Percentiles rank a stretch among this genome's conserved stretches.
Evolutionary conservation across 2,329 filamentous ascomycete genomes (phyloP).

Genomic region (Blumeria hordei): DNA sequence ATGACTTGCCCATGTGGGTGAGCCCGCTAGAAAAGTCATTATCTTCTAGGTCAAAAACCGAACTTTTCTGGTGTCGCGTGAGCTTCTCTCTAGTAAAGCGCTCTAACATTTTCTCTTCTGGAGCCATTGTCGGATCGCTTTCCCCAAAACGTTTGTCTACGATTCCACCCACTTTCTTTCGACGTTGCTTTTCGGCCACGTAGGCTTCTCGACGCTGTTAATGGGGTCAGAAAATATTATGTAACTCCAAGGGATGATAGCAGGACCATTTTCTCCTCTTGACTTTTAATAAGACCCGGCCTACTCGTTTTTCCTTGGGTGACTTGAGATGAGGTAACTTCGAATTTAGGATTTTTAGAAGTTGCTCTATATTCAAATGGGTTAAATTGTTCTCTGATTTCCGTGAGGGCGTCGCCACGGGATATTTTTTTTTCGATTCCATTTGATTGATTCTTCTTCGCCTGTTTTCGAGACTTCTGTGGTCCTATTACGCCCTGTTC

Average conservation of each 20-base stretch:
- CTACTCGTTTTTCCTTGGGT: slow-evolving; percentile 40
- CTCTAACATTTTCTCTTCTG: slow-evolving; percentile 78
- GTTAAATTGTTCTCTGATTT: slow-evolving; percentile 90
- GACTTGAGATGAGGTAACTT: slow-evolving; percentile 34
- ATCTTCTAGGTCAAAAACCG: slow-evolving; percentile 78
- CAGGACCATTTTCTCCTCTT: slow-evolving; percentile 61
- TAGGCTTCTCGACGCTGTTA: slow-evolving; percentile 7
- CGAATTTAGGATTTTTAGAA: slow-evolving; percentile 57
- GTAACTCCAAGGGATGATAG: not conserved
- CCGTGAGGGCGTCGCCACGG: slow-evolving; percentile 52
- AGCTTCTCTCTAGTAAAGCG: slow-evolving; percentile 78
- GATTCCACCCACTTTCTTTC: slow-evolving; percentile 81
- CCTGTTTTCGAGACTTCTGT: slow-evolving; percentile 88
- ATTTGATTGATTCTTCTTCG: slow-evolving; percentile 46
- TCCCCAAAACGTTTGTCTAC: slow-evolving; percentile 88
- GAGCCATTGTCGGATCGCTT: slow-evolving; percentile 78
- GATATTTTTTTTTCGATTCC: slow-evolving; percentile 52
- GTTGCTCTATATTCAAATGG: slow-evolving; percentile 84
- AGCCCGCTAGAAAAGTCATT: slow-evolving; percentile 43
- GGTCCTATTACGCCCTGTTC: slow-evolving; percentile 79
- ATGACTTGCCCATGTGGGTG: slow-evolving; percentile 61
- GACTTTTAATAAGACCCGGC: slow-evolving; percentile 63
- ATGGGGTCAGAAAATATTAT: not conserved
- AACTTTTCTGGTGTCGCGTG: slow-evolving; percentile 47
- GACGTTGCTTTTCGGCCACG: slow-evolving; percentile 47